Conservation (phyloP, 2,329 filamentous ascomycete species). For the Claviceps sorghi region DNA sequence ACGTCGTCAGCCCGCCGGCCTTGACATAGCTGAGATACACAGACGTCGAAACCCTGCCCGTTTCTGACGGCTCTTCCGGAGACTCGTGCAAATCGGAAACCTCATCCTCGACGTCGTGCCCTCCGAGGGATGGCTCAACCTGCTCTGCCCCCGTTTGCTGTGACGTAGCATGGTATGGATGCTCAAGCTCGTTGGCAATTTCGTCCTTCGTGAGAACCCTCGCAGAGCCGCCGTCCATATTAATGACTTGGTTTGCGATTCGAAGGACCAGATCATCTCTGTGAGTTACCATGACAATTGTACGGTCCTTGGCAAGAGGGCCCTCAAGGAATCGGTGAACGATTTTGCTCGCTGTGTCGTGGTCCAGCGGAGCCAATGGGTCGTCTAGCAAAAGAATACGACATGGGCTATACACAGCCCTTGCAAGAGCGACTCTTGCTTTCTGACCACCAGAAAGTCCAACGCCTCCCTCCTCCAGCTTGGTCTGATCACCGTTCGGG, state of each 20-base stretch:
- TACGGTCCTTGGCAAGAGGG: constrained; percentile 46
- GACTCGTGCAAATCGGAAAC: constrained; percentile 12
- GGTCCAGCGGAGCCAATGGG: constrained; percentile 47
- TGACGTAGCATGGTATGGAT: constrained; percentile 19
- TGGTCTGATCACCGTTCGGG: constrained; percentile 40
- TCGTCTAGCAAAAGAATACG: constrained; percentile 47
- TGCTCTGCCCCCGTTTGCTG: constrained; percentile 8
- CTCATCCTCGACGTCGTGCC: constrained; percentile 11
- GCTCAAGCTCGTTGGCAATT: constrained; percentile 24
- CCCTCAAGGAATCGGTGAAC: constrained; percentile 47
- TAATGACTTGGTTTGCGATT: constrained; percentile 60
- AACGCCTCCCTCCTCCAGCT: constrained; percentile 48
- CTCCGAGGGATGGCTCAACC: constrained; percentile 17
- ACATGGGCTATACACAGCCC: constrained; percentile 45
- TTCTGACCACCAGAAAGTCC: constrained; percentile 50
- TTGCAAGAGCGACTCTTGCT: constrained; percentile 46
- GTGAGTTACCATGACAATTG: constrained; percentile 68
- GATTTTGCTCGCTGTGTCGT: constrained; percentile 45
- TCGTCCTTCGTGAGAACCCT: constrained; percentile 32
- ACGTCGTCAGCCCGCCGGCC: constrained; percentile 62
- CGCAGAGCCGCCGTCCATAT: constrained; percentile 48
- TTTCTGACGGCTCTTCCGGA: constrained; percentile 20
- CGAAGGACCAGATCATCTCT: constrained; percentile 61
- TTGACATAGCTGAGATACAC: constrained; percentile 81
- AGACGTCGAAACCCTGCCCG: constrained; percentile 58